phyloP scores from a whole-genome alignment of 495 filamentous ascomycete species.

The Lineolata rhizophorae region DNA sequence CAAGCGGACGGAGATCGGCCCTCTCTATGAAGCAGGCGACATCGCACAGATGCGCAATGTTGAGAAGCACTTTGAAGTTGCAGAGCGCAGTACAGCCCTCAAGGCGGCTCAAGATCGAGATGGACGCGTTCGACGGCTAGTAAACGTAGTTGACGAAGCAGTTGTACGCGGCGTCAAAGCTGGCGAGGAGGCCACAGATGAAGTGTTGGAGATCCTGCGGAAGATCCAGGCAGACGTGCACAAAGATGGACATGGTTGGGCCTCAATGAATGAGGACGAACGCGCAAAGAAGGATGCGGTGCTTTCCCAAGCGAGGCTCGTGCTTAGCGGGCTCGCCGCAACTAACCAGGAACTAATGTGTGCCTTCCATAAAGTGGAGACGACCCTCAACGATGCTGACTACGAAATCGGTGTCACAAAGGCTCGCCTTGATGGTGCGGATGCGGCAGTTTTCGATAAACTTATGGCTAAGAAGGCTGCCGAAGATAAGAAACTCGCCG shows the following conservation, averaged over 20 bases:
- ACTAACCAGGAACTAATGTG: slow-evolving; percentile 12
- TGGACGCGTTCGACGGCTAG: slow-evolving; percentile 10
- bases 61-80: slow-evolving; percentile 21
- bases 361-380: slow-evolving; percentile 13
- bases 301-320: slow-evolving; percentile 8
- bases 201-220: slow-evolving; percentile 11
- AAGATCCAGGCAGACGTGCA: slow-evolving; percentile 1
- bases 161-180: slow-evolving; percentile 15
- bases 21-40: slow-evolving; percentile 15
- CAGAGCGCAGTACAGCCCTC: slow-evolving; percentile 11
- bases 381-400: slow-evolving; percentile 9
- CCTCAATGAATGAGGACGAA: slow-evolving; percentile 3
- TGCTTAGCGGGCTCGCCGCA: slow-evolving; percentile 8
- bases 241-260: background rate
- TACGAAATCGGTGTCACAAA: slow-evolving; percentile 12
- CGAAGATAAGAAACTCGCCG: slow-evolving; percentile 8
- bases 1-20: slow-evolving; percentile 18
- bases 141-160: slow-evolving; percentile 12
- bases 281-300: slow-evolving; percentile 6
- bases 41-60: slow-evolving; percentile 19
- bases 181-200: slow-evolving; percentile 12
- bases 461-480: slow-evolving; percentile 9
- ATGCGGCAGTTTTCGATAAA: slow-evolving; percentile 5
- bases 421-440: slow-evolving; percentile 6
- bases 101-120: slow-evolving; percentile 6